These are phyloP conservation scores for Bullera alba DNA, from an alignment of 768 basidiomycete species.

Conservation along the genomic window DNA sequence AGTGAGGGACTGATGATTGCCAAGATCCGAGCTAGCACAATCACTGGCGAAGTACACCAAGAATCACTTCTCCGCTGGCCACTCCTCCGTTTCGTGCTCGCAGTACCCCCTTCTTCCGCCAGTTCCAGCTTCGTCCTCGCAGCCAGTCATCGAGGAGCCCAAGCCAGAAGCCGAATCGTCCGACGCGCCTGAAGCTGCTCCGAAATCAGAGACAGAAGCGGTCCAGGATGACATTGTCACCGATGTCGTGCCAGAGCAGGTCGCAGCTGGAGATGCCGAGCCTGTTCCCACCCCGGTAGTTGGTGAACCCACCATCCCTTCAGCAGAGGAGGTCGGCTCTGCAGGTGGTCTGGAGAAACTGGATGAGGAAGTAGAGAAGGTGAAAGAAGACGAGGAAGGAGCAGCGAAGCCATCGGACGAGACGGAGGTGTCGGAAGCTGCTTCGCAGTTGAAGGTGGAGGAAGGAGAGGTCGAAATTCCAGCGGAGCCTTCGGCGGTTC, in stretches of 20 bases:
- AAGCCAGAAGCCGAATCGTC: background rate
- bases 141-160: background rate
- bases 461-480: background rate
- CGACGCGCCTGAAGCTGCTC: background rate
- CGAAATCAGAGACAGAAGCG: background rate
- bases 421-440: conserved; percentile 1
- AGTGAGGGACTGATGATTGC: background rate
- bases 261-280: conserved; percentile 22
- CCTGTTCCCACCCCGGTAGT: conserved; percentile 27
- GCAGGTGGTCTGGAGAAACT: conserved; percentile 27
- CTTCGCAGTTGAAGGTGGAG: background rate
- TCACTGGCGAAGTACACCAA: conserved; percentile 62
- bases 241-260: conserved; percentile 26
- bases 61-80: conserved; percentile 78
- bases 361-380: conserved; percentile 18
- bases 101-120: conserved; percentile 50
- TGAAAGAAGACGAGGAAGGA: conserved; percentile 21
- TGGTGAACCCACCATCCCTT: conserved; percentile 10
- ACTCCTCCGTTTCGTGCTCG: conserved; percentile 56
- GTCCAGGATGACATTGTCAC: conserved; percentile 8
- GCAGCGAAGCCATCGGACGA: background rate
- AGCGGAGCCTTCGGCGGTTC: conserved; percentile 3
- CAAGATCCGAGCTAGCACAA: conserved; percentile 56
- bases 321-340: conserved; percentile 26
- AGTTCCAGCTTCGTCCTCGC: conserved; percentile 8